phyloP scores from a whole-genome alignment of 2,329 filamentous ascomycete species.

The Neopestalotiopsis sp. region DNA sequence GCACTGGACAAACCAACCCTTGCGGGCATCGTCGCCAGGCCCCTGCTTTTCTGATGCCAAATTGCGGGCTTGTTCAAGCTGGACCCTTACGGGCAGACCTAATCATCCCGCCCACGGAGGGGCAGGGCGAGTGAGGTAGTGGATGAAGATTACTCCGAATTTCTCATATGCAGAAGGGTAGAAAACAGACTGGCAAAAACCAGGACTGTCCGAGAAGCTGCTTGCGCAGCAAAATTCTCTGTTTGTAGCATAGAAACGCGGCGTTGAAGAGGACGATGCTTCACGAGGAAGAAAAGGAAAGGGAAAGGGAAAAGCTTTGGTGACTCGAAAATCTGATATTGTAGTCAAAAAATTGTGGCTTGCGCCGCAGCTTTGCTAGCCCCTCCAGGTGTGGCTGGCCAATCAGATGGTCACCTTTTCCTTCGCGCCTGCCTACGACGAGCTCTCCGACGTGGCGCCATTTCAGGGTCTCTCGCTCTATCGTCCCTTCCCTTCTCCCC shows the following conservation, averaged over 20 bases:
- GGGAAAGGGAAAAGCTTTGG: slow-evolving; percentile 7
- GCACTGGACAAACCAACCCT: slow-evolving; percentile 41
- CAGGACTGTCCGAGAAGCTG: slow-evolving; percentile 37
- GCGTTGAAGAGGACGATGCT: slow-evolving; percentile 88
- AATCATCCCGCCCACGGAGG: slow-evolving; percentile 44
- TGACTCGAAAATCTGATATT: slow-evolving; percentile 18
- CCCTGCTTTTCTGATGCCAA: slow-evolving; percentile 91
- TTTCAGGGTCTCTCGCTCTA: background rate
- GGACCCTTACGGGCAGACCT: slow-evolving; percentile 84
- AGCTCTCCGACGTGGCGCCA: background rate
- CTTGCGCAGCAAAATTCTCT: slow-evolving; percentile 52
- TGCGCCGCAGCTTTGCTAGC: slow-evolving; percentile 2
- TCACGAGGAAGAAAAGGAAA: slow-evolving; percentile 48
- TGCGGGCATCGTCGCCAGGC: slow-evolving; percentile 38
- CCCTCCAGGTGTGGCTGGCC: slow-evolving; percentile 8
- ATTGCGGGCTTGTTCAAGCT: slow-evolving; percentile 82
- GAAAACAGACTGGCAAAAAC: slow-evolving; percentile 23
- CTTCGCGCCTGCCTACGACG: background rate
- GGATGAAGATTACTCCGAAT: slow-evolving; percentile 96
- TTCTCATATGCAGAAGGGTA: slow-evolving; percentile 80
- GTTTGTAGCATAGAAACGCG: slow-evolving; percentile 95
- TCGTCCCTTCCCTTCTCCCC: background rate
- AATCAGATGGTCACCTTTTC: background rate
- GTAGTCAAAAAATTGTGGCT: background rate
- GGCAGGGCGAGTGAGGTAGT: slow-evolving; percentile 46